Evolutionary conservation across 1,284 basidiomycete genomes (phyloP).

Genomic region (Pseudozyma hubeiensis): DNA sequence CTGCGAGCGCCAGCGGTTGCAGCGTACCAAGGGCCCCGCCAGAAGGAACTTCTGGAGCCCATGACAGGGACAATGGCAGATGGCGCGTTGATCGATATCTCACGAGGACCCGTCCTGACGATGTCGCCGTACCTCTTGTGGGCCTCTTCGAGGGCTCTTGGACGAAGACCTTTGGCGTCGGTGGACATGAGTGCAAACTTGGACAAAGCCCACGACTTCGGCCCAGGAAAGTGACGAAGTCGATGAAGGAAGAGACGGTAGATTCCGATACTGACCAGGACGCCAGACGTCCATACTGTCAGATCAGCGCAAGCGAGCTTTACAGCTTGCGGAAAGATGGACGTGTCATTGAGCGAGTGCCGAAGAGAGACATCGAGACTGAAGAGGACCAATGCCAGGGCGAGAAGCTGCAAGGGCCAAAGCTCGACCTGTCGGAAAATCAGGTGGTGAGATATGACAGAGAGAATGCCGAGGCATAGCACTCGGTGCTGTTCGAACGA

Average conservation of each 20-base stretch:
- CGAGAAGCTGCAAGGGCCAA: constrained; percentile 22
- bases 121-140: constrained; percentile 42
- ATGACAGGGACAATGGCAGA: constrained; percentile 26
- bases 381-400: constrained; percentile 9
- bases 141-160: constrained; percentile 15
- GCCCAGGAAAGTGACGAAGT: constrained; percentile 35
- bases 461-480: constrained; percentile 2
- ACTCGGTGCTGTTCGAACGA: constrained; percentile 17
- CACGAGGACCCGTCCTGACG: constrained; percentile 44
- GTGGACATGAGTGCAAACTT: constrained; percentile 34
- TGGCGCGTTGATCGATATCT: constrained; percentile 43
- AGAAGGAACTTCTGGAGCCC: constrained; percentile 27
- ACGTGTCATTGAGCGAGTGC: neutral
- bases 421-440: constrained; percentile 24
- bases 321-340: constrained; percentile 6
- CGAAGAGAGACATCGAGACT: constrained; percentile 12
- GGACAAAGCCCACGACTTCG: constrained; percentile 22
- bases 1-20: constrained; percentile 16
- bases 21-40: constrained; percentile 45
- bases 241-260: constrained; percentile 49
- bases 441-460: constrained; percentile 18
- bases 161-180: constrained; percentile 31
- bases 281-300: neutral
- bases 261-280: constrained; percentile 28
- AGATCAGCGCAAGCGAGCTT: constrained; percentile 13